A percentile compares a stretch with the other conserved stretches of the same genome.
phyloP scores from a whole-genome alignment of 208 protist genomes.

The Acanthamoeba quina region DNA sequence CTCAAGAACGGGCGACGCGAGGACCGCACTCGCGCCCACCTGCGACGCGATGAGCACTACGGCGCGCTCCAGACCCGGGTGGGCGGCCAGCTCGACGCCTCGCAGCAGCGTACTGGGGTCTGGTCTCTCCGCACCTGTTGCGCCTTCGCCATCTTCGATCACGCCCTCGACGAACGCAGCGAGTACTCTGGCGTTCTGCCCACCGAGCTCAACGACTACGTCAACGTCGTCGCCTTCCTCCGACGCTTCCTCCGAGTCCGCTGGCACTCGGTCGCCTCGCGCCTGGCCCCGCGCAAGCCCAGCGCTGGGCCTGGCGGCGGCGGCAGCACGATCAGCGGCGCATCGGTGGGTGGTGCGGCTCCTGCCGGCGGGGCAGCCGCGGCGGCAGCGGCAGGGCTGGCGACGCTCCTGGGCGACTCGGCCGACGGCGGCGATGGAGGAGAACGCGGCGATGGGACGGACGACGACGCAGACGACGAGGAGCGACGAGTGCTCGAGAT shows the following conservation, averaged over 20 bases:
- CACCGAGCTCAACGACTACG: constrained; percentile 18
- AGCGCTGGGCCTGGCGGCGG: not conserved
- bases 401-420: not conserved
- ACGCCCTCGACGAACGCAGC: constrained; percentile 15
- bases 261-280: not conserved
- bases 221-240: not conserved
- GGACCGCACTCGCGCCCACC: not conserved
- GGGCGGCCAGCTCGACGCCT: not conserved
- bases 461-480: not conserved
- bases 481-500: not conserved
- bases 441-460: not conserved
- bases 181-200: not conserved
- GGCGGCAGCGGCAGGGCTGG: not conserved
- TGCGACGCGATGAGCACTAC: constrained; percentile 11
- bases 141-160: constrained; percentile 1
- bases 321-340: not conserved
- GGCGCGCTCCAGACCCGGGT: not conserved
- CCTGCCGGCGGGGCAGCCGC: not conserved
- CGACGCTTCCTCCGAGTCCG: not conserved
- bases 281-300: not conserved
- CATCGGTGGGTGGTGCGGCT: not conserved
- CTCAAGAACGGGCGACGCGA: not conserved
- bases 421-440: not conserved
- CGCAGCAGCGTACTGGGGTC: not conserved
- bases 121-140: not conserved